These are phyloP conservation scores for Rhododendron mucronatum DNA, from an alignment of 148 eudicot genomes.

Conservation along the genomic window DNA sequence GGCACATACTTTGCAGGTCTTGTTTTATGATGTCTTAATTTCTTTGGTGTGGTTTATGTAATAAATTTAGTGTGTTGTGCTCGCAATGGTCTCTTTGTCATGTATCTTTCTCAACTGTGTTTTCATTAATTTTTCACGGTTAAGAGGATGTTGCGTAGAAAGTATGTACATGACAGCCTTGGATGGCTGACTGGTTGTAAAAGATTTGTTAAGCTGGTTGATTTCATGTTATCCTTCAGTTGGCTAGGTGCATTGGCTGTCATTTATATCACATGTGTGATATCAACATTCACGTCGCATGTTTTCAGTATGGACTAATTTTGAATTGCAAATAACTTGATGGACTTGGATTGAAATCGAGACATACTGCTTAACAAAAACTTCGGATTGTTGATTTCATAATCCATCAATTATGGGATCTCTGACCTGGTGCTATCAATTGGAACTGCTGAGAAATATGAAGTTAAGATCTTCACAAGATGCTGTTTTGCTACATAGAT, in stretches of 20 bases:
- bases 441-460: background rate
- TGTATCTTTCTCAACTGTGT: background rate
- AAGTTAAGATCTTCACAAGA: background rate
- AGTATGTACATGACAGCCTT: background rate
- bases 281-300: background rate
- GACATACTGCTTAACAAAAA: background rate
- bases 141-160: background rate
- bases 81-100: background rate
- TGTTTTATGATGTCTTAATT: background rate
- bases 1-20: background rate
- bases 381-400: background rate
- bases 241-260: background rate
- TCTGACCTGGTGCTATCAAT: background rate
- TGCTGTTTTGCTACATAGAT: background rate
- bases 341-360: background rate
- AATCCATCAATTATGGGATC: background rate
- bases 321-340: background rate
- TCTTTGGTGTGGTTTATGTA: background rate
- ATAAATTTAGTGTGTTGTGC: background rate
- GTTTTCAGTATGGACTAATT: background rate
- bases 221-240: background rate
- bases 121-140: background rate
- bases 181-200: background rate
- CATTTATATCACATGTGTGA: background rate
- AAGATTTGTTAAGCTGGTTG: background rate